Percentiles rank a stretch among this genome's conserved stretches.
phyloP scores from a whole-genome alignment of 1,284 basidiomycete species.

The Cryptococcus sp. region DNA sequence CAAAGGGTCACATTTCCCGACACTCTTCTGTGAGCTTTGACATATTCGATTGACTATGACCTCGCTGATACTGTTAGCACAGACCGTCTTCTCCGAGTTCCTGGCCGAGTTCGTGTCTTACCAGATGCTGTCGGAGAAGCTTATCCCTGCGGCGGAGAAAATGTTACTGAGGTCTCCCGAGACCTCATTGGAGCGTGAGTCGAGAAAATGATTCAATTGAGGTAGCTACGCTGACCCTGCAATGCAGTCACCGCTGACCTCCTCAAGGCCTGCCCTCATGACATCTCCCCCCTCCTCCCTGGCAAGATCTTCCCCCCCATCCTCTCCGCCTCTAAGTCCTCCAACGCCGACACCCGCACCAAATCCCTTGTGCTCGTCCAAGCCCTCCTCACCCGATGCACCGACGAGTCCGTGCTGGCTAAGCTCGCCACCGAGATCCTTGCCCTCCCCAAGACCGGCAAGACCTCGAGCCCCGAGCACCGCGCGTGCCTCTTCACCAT shows the following conservation, averaged over 20 bases:
- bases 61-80: constrained; percentile 3
- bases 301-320: constrained; percentile 63
- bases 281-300: constrained; percentile 59
- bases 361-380: constrained; percentile 63
- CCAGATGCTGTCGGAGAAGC: constrained; percentile 31
- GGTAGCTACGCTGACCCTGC: not conserved
- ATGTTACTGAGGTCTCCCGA: constrained; percentile 48
- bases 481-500: constrained; percentile 76
- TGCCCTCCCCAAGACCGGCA: constrained; percentile 69
- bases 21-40: constrained; percentile 29
- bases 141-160: constrained; percentile 45
- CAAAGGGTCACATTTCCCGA: constrained; percentile 36
- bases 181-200: constrained; percentile 39
- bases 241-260: constrained; percentile 39
- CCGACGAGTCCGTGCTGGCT: constrained; percentile 39
- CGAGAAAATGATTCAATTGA: not conserved
- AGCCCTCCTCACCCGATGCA: constrained; percentile 53
- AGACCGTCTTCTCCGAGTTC: constrained; percentile 34
- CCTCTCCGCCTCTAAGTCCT: constrained; percentile 72
- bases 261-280: constrained; percentile 44
- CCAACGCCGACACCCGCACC: constrained; percentile 62
- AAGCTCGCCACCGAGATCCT: constrained; percentile 64
- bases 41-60: not conserved
- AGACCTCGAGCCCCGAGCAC: constrained; percentile 81
- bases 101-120: constrained; percentile 31